Evolutionary conservation across 2,329 filamentous ascomycete species (phyloP).

Genomic region (Pestalotiopsis fici): DNA sequence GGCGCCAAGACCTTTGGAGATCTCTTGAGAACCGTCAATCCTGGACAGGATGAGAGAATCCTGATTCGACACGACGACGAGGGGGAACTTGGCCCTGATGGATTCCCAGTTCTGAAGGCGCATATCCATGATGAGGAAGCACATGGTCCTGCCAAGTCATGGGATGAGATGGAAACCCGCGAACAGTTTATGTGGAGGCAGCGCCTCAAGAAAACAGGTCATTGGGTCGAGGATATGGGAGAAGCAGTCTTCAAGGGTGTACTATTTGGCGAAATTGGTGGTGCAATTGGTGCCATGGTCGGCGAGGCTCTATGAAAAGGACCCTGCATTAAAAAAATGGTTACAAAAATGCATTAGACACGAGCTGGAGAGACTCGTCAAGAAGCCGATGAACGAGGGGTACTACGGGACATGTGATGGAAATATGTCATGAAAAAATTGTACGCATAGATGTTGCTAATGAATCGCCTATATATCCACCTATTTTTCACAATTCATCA

Average conservation of each 20-base stretch:
- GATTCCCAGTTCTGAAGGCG: conserved; percentile 34
- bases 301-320: conserved; percentile 35
- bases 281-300: conserved; percentile 56
- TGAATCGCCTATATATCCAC: background rate
- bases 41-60: conserved; percentile 34
- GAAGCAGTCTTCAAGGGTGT: conserved; percentile 77
- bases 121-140: conserved; percentile 47
- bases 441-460: background rate
- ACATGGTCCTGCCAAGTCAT: conserved; percentile 59
- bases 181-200: conserved; percentile 71
- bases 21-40: conserved; percentile 34
- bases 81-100: conserved; percentile 21
- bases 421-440: background rate
- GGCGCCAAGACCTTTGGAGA: conserved; percentile 32
- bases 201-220: conserved; percentile 67
- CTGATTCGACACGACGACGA: conserved; percentile 34
- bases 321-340: background rate
- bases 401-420: background rate
- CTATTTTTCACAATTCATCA: background rate
- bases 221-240: conserved; percentile 79
- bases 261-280: conserved; percentile 73
- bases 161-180: conserved; percentile 68
- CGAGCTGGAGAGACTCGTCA: background rate
- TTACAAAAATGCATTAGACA: background rate
- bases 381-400: background rate